phyloP scores from a whole-genome alignment of 345 rosid genomes.

The Trapa bicornis region DNA sequence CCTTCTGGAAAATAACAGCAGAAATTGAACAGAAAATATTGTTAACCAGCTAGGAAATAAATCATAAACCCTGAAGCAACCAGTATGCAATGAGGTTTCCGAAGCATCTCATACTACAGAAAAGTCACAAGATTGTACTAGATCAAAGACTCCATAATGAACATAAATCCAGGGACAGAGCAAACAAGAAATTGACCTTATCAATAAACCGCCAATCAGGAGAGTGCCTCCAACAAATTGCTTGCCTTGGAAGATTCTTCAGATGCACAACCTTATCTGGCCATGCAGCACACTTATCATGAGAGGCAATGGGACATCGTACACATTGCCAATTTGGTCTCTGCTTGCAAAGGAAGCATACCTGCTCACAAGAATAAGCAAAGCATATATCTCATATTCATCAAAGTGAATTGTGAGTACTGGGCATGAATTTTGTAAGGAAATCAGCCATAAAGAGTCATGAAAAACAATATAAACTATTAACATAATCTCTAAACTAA shows the following conservation, averaged over 20 bases:
- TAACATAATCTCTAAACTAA: not conserved
- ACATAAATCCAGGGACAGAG: constrained; percentile 16
- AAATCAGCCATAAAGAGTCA: not conserved
- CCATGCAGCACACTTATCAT: constrained; percentile 80
- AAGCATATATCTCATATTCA: not conserved
- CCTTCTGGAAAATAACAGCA: not conserved
- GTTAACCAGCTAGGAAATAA: not conserved
- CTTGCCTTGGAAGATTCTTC: constrained; percentile 44
- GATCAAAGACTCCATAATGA: not conserved
- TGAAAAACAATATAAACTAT: not conserved
- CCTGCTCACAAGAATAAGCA: constrained; percentile 29
- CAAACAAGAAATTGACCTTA: constrained; percentile 66
- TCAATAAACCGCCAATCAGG: constrained; percentile 50
- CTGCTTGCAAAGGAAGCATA: constrained; percentile 60
- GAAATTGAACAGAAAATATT: not conserved
- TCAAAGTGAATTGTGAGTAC: not conserved
- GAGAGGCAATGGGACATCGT: constrained; percentile 57
- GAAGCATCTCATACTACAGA: not conserved
- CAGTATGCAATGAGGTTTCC: not conserved
- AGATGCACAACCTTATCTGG: constrained; percentile 45
- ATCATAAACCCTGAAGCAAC: not conserved
- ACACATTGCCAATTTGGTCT: constrained; percentile 62
- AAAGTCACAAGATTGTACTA: not conserved
- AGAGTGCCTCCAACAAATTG: constrained; percentile 90
- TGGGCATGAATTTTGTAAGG: not conserved